phyloP scores from a whole-genome alignment of 768 basidiomycete genomes.

The button mushroom (Agaricus bisporus) region DNA sequence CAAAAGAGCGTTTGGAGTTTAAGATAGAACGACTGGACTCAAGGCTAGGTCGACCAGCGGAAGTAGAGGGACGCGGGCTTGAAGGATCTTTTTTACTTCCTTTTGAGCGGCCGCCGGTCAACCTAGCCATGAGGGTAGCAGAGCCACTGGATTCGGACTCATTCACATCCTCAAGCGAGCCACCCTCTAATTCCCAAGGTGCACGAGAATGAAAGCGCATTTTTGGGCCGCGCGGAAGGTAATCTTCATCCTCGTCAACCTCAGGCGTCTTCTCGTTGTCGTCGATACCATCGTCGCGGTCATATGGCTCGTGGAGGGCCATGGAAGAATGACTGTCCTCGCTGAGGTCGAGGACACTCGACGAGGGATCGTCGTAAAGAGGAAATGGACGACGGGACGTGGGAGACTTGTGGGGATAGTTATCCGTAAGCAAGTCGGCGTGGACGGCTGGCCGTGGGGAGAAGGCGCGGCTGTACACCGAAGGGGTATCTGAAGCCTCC shows the following conservation, averaged over 20 bases:
- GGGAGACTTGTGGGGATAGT: slow-evolving; percentile 15
- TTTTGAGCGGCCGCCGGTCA: slow-evolving; percentile 16
- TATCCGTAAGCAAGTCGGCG: slow-evolving; percentile 21
- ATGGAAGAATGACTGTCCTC: slow-evolving; percentile 39
- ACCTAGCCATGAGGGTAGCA: slow-evolving; percentile 21
- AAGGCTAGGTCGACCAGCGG: slow-evolving; percentile 48
- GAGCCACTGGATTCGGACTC: slow-evolving; percentile 33
- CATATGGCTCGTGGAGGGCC: slow-evolving; percentile 20
- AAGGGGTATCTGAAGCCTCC: slow-evolving; percentile 61
- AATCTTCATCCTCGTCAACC: slow-evolving; percentile 35
- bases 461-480: slow-evolving; percentile 57
- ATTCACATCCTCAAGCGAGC: slow-evolving; percentile 36
- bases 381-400: slow-evolving; percentile 26
- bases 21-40: slow-evolving; percentile 55
- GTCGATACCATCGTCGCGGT: slow-evolving; percentile 22
- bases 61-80: slow-evolving; percentile 33
- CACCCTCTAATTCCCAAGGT: slow-evolving; percentile 71
- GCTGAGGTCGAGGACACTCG: slow-evolving; percentile 52
- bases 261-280: slow-evolving; percentile 16
- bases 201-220: slow-evolving; percentile 78
- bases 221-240: slow-evolving; percentile 62
- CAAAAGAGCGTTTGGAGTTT: slow-evolving; percentile 52
- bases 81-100: slow-evolving; percentile 40
- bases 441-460: slow-evolving; percentile 39
- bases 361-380: slow-evolving; percentile 38